phyloP scores from a whole-genome alignment of 129 eudicot genomes.

The Dittrichia graveolens region DNA sequence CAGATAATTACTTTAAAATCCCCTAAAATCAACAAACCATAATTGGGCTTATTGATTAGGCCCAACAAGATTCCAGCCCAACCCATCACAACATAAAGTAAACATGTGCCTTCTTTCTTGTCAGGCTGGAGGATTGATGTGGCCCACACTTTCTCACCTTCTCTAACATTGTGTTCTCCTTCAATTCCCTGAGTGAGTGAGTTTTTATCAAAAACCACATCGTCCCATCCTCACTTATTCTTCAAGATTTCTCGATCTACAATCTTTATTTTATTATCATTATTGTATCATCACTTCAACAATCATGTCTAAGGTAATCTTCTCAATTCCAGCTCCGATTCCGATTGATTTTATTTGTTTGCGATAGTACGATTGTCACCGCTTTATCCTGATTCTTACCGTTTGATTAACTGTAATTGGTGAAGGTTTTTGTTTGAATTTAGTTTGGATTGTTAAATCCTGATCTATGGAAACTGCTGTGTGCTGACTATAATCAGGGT shows the following conservation, averaged over 20 bases:
- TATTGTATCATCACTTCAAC: not conserved
- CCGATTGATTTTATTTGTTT: not conserved
- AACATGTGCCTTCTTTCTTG: conserved; percentile 27
- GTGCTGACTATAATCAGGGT: not conserved
- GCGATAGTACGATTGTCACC: not conserved
- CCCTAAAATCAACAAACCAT: not conserved
- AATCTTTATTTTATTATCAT: not conserved
- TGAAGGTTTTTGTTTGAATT: not conserved
- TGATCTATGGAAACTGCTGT: conserved; percentile 4
- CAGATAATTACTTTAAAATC: not conserved
- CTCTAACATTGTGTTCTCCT: conserved; percentile 21
- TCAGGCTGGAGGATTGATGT: conserved; percentile 43
- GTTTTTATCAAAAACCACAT: conserved; percentile 32
- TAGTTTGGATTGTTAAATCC: not conserved
- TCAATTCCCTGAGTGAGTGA: not conserved
- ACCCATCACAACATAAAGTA: not conserved
- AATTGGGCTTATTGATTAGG: conserved; percentile 21
- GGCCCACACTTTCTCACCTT: conserved; percentile 48
- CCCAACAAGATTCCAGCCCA: not conserved
- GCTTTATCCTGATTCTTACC: no score
- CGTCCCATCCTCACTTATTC: not conserved
- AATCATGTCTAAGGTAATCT: conserved; percentile 48
- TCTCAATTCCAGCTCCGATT: not conserved
- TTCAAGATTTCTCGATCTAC: conserved; percentile 17
- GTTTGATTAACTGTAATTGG: not conserved